A percentile compares a stretch with the other conserved stretches of the same genome.
Evolutionary conservation across 352 stramenopile species (phyloP).

Genomic region (Globisporangium middletonii): DNA sequence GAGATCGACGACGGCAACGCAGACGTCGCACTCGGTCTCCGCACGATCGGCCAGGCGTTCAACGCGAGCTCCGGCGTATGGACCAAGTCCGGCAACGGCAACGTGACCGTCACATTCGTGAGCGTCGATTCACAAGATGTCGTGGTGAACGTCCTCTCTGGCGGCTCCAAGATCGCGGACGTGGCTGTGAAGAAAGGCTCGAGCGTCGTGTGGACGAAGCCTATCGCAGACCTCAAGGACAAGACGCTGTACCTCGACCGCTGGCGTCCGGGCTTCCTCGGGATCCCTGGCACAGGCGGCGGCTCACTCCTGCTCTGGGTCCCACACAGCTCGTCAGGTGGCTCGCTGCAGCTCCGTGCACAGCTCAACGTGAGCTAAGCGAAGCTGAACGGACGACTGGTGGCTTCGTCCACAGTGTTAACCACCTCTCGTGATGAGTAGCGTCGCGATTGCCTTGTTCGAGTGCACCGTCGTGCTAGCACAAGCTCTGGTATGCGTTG

Average conservation of each 20-base stretch:
- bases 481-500: too few relatives aligned
- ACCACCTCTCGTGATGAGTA: background rate
- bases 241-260: constrained; percentile 52
- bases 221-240: constrained; percentile 28
- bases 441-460: background rate
- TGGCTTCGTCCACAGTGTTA: background rate
- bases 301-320: constrained; percentile 33
- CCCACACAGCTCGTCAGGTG: constrained; percentile 20
- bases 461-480: background rate
- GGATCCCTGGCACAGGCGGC: constrained; percentile 28
- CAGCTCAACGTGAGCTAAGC: constrained; percentile 39
- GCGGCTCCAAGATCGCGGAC: constrained; percentile 24
- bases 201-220: constrained; percentile 36
- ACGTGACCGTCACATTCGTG: constrained; percentile 34
- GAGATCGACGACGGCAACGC: constrained; percentile 50
- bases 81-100: constrained; percentile 34
- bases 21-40: constrained; percentile 34
- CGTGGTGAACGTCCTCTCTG: constrained; percentile 34
- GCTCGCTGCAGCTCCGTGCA: constrained; percentile 31
- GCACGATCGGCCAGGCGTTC: constrained; percentile 35
- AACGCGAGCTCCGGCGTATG: constrained; percentile 29
- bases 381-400: background rate
- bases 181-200: constrained; percentile 27
- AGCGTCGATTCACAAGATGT: constrained; percentile 35
- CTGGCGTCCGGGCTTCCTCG: constrained; percentile 28